Percentiles rank a stretch among this genome's conserved stretches.
These are phyloP conservation scores for Fusarium pseudonygamai DNA, from an alignment of 2,329 filamentous ascomycete genomes.

Conservation along the genomic window DNA sequence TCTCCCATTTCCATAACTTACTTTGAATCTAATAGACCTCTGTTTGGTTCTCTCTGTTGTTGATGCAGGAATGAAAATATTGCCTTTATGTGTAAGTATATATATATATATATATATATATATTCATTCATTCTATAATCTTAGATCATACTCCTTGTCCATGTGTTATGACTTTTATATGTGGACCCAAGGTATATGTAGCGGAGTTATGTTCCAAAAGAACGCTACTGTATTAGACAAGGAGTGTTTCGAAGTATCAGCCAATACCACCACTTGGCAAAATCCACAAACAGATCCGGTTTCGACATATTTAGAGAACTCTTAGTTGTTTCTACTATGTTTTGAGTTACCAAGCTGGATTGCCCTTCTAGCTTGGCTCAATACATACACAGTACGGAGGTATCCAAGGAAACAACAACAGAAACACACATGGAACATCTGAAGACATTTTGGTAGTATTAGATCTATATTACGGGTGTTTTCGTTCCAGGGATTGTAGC, in stretches of 20 bases:
- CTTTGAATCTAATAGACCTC: not conserved
- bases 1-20: not conserved
- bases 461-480: constrained; percentile 16
- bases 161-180: not conserved
- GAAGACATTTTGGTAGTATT: constrained; percentile 20
- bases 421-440: not conserved
- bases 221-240: constrained; percentile 7
- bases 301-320: not conserved
- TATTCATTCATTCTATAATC: not conserved
- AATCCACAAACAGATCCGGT: constrained; percentile 5
- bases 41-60: not conserved
- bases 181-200: not conserved
- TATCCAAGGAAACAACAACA: not conserved
- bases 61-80: not conserved
- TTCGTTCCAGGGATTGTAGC: not conserved
- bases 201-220: not conserved
- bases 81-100: not conserved
- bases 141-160: not conserved
- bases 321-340: constrained; percentile 5
- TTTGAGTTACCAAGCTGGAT: constrained; percentile 1
- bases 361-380: constrained; percentile 7
- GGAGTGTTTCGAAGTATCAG: constrained; percentile 24
- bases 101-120: not conserved
- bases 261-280: constrained; percentile 6
- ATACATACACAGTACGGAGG: not conserved